Percentiles rank a stretch among this genome's conserved stretches.
Conservation (phyloP, 2,329 filamentous ascomycete species). For the Clonostachys rhizophaga region DNA sequence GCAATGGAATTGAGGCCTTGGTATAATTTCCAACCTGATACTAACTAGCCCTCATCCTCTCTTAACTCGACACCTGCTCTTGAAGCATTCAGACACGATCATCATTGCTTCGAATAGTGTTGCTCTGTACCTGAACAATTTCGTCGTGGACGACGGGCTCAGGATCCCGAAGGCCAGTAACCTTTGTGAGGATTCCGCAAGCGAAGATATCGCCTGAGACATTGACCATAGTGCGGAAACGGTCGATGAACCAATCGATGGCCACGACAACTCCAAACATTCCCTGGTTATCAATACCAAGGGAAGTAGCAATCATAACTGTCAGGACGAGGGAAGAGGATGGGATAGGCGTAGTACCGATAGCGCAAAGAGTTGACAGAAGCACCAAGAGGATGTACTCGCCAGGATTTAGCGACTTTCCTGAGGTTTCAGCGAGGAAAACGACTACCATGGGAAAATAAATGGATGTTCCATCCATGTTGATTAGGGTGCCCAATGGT, state of each 20-base stretch:
- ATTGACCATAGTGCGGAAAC: constrained; percentile 46
- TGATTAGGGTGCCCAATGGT: constrained; percentile 42
- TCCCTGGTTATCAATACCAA: constrained; percentile 37
- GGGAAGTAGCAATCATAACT: constrained; percentile 42
- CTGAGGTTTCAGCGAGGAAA: constrained; percentile 46
- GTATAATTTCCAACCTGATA: too few relatives aligned
- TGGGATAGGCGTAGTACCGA: constrained; percentile 49
- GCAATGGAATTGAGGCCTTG: too few relatives aligned
- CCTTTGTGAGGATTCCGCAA: constrained; percentile 12
- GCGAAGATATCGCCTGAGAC: constrained; percentile 43
- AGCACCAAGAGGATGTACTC: constrained; percentile 45
- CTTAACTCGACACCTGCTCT: too few relatives aligned
- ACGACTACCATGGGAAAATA: constrained; percentile 49
- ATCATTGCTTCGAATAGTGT: not conserved
- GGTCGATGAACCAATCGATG: constrained; percentile 52
- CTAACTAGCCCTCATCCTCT: too few relatives aligned
- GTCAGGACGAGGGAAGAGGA: constrained; percentile 44
- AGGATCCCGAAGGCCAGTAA: constrained; percentile 14
- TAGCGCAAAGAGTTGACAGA: constrained; percentile 44
- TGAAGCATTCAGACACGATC: too few relatives aligned
- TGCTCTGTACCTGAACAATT: too few relatives aligned
- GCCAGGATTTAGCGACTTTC: constrained; percentile 29
- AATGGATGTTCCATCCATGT: constrained; percentile 51
- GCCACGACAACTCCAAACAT: constrained; percentile 49
- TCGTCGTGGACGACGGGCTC: constrained; percentile 2